These are phyloP conservation scores for Fusarium sulawesiense DNA, from an alignment of 2,329 filamentous ascomycete species.

Conservation along the genomic window DNA sequence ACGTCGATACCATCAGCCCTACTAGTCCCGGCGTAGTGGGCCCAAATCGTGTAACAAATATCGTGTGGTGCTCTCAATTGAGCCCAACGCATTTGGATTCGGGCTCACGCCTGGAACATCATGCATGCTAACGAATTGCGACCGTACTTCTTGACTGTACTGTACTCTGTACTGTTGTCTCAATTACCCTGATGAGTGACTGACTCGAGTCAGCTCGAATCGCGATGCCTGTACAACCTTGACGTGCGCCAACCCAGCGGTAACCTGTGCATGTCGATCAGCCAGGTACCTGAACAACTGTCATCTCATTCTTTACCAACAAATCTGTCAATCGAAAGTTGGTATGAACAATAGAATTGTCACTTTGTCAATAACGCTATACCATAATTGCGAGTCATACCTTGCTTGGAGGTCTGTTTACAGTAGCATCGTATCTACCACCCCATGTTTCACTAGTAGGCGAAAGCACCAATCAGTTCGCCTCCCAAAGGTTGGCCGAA, in stretches of 20 bases:
- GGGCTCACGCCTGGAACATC: no score
- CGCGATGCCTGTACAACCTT: not conserved
- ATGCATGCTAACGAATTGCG: no score
- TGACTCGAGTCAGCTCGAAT: not conserved
- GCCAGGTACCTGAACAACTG: not conserved
- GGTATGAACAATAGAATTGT: not conserved
- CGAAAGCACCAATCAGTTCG: not conserved
- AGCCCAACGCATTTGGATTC: no score
- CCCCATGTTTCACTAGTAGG: not conserved
- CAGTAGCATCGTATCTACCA: not conserved
- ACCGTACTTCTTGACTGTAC: no score
- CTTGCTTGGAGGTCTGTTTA: not conserved
- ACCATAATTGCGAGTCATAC: not conserved
- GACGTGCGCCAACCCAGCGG: not conserved
- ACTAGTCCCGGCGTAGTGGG: not conserved
- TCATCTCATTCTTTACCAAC: not conserved
- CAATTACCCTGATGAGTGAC: not conserved
- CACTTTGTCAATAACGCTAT: not conserved
- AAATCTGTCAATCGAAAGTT: not conserved
- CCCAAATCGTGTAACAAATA: not conserved
- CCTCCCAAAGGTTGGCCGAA: not conserved
- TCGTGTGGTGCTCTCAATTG: no score
- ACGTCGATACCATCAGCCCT: not conserved
- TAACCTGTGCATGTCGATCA: not conserved
- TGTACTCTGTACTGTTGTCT: fast-evolving